A percentile compares a stretch with the other conserved stretches of the same genome.
These are phyloP conservation scores for Diaporthe australafricana DNA, from an alignment of 2,329 filamentous ascomycete genomes.

Conservation along the genomic window DNA sequence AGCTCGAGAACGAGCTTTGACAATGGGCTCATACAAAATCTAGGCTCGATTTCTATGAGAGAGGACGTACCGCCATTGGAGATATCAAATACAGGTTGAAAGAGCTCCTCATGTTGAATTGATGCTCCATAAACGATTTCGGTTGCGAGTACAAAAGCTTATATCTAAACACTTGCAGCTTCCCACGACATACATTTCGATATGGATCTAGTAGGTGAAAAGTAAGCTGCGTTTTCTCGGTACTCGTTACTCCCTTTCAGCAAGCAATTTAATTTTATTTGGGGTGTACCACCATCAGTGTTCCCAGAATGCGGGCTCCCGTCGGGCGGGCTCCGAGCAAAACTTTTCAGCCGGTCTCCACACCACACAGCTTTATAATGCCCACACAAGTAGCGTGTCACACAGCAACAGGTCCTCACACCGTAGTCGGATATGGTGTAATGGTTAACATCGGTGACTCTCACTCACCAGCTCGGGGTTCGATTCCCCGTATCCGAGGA, in stretches of 20 bases:
- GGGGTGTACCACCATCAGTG: background rate
- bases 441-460: slow-evolving; percentile 29
- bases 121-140: background rate
- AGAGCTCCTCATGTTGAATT: no score
- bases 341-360: slow-evolving; percentile 9
- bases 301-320: background rate
- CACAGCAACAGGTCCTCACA: slow-evolving; percentile 11
- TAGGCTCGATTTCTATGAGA: no score
- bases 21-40: no score
- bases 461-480: slow-evolving; percentile 29
- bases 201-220: no score
- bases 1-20: no score
- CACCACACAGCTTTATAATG: slow-evolving; percentile 2
- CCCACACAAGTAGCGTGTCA: background rate
- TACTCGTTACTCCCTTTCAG: background rate
- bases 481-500: slow-evolving; percentile 28
- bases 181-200: no score
- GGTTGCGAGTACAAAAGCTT: background rate
- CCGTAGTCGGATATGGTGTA: slow-evolving; percentile 30
- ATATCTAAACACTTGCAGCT: background rate
- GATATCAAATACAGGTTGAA: no score
- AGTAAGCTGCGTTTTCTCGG: no score
- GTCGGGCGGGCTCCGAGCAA: slow-evolving; percentile 14
- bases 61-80: no score
- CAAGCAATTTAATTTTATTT: background rate